Base-by-base conservation (phyloP, 2,329 filamentous ascomycete genomes). In the Fusarium begoniae region DNA sequence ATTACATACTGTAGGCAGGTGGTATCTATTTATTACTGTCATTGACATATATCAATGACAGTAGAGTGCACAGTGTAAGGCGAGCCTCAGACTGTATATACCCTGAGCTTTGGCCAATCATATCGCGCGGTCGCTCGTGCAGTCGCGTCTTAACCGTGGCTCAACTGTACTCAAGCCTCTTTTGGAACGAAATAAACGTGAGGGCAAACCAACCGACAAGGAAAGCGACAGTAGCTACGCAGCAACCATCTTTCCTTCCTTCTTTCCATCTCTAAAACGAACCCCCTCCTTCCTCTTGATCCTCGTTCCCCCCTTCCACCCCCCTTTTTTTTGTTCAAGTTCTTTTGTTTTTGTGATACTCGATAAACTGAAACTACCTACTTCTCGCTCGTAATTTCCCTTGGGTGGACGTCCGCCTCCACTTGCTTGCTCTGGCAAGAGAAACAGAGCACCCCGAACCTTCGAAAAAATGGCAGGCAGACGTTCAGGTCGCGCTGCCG, bases 401-500 rank as follows among this genome's bases (percentile, higher is more conserved):
- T 71, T 64, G 60, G 63, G 68, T 55, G 63, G 64, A 68, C 65
- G 65, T 66, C 63, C 63, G 63, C 65, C 65, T 68, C 65, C 63
- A 68, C 65, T 68, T 67, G 53, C 65, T 68, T 67, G 53, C 53
- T 59, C 56, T 67, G 65, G 59, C 38, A 57, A 58, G 38, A 58
- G 59, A 38, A 57, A 44, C 59, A 62, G 37, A 61, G 58, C 48
- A 61, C 58, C 30, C 58, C 48, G 40, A 56, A n/a, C 59, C 59
- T 71, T 53, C 60, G 30, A 66, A 74, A 74, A 58, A 68, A 82
- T 82, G 80, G 78, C 79, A 72, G 85, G 85, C 72, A 84, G 85
- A 80, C 83, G 87, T 79, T 87, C 86, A 73, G 87, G 87, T 71
- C 85, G 87, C 81, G 86, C 87, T 74, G 87, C 87, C 71, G 87